phyloP scores from a whole-genome alignment of 1,139 yeast genomes.

The Groenewaldozyma sp. region DNA sequence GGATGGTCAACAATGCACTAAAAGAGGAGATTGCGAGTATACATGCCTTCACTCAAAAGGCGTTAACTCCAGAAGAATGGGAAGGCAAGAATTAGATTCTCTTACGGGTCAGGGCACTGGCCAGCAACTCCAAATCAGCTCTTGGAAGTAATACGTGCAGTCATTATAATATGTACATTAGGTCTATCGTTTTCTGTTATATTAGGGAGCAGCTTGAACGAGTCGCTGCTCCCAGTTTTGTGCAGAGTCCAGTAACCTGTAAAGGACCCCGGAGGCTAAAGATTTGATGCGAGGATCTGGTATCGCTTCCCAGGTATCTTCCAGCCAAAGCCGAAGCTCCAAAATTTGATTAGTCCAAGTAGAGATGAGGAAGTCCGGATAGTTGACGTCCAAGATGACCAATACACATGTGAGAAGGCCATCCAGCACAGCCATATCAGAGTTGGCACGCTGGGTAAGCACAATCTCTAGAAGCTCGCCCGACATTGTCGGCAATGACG shows the following conservation, averaged over 20 bases:
- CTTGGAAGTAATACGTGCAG: neutral
- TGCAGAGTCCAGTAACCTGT: constrained; percentile 32
- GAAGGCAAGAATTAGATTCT: constrained; percentile 5
- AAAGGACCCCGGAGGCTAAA: constrained; percentile 43
- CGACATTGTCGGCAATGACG: constrained; percentile 48
- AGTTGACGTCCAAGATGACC: constrained; percentile 40
- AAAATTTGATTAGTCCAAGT: constrained; percentile 28
- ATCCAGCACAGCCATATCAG: constrained; percentile 30
- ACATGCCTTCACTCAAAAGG: constrained; percentile 76
- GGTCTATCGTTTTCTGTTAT: neutral
- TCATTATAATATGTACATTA: neutral
- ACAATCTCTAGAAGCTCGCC: constrained; percentile 41
- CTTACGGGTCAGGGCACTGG: too few relatives aligned
- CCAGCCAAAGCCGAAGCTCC: constrained; percentile 36
- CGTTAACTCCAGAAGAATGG: constrained; percentile 17
- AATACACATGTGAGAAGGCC: constrained; percentile 41
- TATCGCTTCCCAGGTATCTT: constrained; percentile 37
- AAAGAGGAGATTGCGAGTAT: constrained; percentile 75
- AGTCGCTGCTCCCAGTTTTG: constrained; percentile 22
- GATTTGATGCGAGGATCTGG: constrained; percentile 40
- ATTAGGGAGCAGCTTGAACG: too few relatives aligned
- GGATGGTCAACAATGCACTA: constrained; percentile 71
- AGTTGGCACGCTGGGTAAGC: constrained; percentile 14
- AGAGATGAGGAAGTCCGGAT: constrained; percentile 32
- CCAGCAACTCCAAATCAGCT: neutral